Conservation (phyloP, 2,329 filamentous ascomycete genomes). For the Beauveria scarabaeidicola region DNA sequence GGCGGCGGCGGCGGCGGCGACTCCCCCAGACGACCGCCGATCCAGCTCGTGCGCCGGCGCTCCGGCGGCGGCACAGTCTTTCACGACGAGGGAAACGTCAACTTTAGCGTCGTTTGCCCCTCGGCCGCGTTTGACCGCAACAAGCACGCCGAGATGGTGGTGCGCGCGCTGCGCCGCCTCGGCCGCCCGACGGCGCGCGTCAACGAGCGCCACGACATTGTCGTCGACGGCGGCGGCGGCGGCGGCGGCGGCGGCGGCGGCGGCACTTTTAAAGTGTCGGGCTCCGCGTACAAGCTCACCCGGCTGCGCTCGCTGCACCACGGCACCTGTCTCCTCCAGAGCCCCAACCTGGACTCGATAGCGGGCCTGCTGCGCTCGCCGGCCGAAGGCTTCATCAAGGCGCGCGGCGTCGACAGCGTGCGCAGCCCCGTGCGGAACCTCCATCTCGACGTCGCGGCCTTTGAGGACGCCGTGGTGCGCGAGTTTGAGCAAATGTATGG, state of each 20-base stretch:
- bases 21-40: slow-evolving; percentile 10
- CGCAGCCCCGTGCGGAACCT: slow-evolving; percentile 78
- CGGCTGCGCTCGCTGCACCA: slow-evolving; percentile 77
- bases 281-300: slow-evolving; percentile 91
- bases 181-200: slow-evolving; percentile 57
- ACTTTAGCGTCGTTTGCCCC: slow-evolving; percentile 87
- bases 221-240: slow-evolving; percentile 45
- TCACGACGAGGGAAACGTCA: slow-evolving; percentile 87
- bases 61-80: slow-evolving; percentile 91
- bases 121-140: slow-evolving; percentile 69
- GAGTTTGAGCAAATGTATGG: slow-evolving; percentile 65
- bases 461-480: slow-evolving; percentile 47
- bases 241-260: slow-evolving; percentile 14
- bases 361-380: slow-evolving; percentile 68
- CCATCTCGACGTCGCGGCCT: slow-evolving; percentile 39
- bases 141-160: slow-evolving; percentile 87
- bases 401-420: slow-evolving; percentile 85
- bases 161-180: slow-evolving; percentile 61
- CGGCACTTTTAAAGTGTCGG: slow-evolving; percentile 68
- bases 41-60: slow-evolving; percentile 68
- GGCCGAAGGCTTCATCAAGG: slow-evolving; percentile 65
- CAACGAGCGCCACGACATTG: slow-evolving; percentile 89
- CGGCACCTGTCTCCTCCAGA: slow-evolving; percentile 77
- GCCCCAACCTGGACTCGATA: slow-evolving; percentile 64
- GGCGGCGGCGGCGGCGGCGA: slow-evolving; percentile 15